A percentile compares a stretch with the other conserved stretches of the same genome.
Conservation (phyloP, 2,329 filamentous ascomycete genomes). For the Epichloe glyceriae region DNA sequence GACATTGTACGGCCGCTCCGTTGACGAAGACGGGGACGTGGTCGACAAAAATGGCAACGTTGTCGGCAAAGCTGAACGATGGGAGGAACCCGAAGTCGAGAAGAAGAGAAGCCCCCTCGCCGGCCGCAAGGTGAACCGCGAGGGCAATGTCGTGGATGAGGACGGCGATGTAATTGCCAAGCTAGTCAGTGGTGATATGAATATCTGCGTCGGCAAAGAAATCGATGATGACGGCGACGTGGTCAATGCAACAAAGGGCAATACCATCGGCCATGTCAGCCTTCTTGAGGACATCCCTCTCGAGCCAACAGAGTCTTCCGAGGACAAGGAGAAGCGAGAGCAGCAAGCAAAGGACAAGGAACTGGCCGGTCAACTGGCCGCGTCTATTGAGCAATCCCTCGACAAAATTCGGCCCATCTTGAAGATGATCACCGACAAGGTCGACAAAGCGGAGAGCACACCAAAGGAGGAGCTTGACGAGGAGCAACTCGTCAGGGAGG, state of each 20-base stretch:
- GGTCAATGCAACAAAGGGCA: constrained; percentile 53
- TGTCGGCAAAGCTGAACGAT: constrained; percentile 45
- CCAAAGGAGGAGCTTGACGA: constrained; percentile 83
- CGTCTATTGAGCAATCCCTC: constrained; percentile 62
- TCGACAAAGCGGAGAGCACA: constrained; percentile 67
- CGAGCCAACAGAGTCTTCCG: constrained; percentile 32
- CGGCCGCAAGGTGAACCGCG: constrained; percentile 42
- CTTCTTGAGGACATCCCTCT: constrained; percentile 46
- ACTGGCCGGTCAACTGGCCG: constrained; percentile 63
- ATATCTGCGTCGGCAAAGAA: constrained; percentile 52
- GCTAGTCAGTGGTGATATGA: constrained; percentile 53
- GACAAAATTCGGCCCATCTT: constrained; percentile 76
- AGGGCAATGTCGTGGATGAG: constrained; percentile 45
- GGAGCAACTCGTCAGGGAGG: constrained; percentile 72
- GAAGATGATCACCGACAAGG: constrained; percentile 74
- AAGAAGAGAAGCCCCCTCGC: constrained; percentile 32
- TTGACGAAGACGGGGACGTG: constrained; percentile 75
- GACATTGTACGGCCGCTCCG: constrained; percentile 55
- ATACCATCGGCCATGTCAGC: constrained; percentile 53
- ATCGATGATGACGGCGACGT: constrained; percentile 61
- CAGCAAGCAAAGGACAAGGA: constrained; percentile 55
- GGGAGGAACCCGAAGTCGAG: constrained; percentile 42
- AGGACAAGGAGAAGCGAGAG: constrained; percentile 40
- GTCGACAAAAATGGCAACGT: constrained; percentile 59
- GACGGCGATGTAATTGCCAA: constrained; percentile 51